These are phyloP conservation scores for Pholiota adiposa DNA, from an alignment of 1,284 basidiomycete genomes.

Conservation along the genomic window DNA sequence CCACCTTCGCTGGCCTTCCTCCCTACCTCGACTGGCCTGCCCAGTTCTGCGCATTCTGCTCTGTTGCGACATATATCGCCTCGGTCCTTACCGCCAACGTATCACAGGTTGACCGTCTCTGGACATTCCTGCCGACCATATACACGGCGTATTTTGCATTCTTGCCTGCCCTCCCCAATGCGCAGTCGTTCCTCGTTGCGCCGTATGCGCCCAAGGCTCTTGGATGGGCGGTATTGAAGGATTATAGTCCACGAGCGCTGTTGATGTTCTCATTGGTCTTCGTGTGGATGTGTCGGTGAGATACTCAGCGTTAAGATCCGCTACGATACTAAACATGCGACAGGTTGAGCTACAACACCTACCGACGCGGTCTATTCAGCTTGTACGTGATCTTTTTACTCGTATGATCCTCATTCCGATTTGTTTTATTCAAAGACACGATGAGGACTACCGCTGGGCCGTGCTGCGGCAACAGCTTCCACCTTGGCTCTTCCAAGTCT, in stretches of 20 bases:
- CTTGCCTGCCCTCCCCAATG: conserved; percentile 65
- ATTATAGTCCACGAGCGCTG: conserved; percentile 67
- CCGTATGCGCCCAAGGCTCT: conserved; percentile 63
- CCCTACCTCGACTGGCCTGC: conserved; percentile 58
- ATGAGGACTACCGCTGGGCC: conserved; percentile 94
- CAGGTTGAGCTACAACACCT: conserved; percentile 85
- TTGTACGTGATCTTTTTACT: conserved; percentile 43
- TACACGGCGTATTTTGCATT: conserved; percentile 82
- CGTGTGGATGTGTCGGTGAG: conserved; percentile 70
- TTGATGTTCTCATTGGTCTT: conserved; percentile 76
- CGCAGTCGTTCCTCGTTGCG: conserved; percentile 45
- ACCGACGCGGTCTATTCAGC: conserved; percentile 83
- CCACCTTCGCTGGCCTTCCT: conserved; percentile 30
- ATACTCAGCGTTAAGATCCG: background rate
- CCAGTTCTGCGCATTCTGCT: conserved; percentile 59
- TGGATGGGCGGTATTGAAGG: conserved; percentile 43
- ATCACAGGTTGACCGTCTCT: conserved; percentile 81
- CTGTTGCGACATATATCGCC: conserved; percentile 53
- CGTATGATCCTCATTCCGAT: background rate
- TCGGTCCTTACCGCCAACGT: conserved; percentile 82
- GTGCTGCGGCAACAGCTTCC: conserved; percentile 74
- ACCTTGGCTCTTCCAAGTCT: conserved; percentile 73
- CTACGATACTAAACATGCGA: background rate
- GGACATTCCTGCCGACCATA: conserved; percentile 81
- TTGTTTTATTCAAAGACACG: conserved; percentile 40